These are phyloP conservation scores for Microdochium bolleyi DNA, from an alignment of 2,329 filamentous ascomycete species.

Conservation along the genomic window DNA sequence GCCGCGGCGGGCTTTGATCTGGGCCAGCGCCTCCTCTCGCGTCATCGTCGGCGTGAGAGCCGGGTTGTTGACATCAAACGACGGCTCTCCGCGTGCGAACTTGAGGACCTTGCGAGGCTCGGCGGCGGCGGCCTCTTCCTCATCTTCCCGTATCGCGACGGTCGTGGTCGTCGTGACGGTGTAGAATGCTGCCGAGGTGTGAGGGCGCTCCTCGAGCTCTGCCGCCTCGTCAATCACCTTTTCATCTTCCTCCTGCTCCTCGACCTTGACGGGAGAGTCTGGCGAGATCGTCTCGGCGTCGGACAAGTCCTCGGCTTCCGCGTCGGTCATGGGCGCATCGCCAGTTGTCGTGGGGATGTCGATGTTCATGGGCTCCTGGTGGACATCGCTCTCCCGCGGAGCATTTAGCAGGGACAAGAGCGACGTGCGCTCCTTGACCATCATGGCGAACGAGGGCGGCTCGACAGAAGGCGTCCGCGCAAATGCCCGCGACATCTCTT, in stretches of 20 bases:
- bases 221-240: slow-evolving; percentile 1
- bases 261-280: slow-evolving; percentile 5
- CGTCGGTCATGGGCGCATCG: slow-evolving; percentile 1
- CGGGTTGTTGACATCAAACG: slow-evolving; percentile 47
- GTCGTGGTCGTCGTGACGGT: slow-evolving; percentile 41
- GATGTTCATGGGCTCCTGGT: slow-evolving; percentile 25
- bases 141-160: slow-evolving; percentile 42
- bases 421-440: slow-evolving; percentile 46
- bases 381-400: slow-evolving; percentile 32
- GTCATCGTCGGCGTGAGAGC: slow-evolving; percentile 59
- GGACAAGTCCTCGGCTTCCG: neutral
- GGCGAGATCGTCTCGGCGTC: neutral
- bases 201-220: slow-evolving; percentile 24
- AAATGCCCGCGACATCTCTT: slow-evolving; percentile 30
- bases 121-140: slow-evolving; percentile 12
- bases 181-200: slow-evolving; percentile 39
- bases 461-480: slow-evolving; percentile 55
- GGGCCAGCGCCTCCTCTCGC: slow-evolving; percentile 66
- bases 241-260: slow-evolving; percentile 4
- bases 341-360: slow-evolving; percentile 29
- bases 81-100: slow-evolving; percentile 13
- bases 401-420: slow-evolving; percentile 54
- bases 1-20: slow-evolving; percentile 65
- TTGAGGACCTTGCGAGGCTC: neutral
- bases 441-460: slow-evolving; percentile 49